Conservation (phyloP, 2,329 filamentous ascomycete genomes). For the Cladophialophora bantiana region DNA sequence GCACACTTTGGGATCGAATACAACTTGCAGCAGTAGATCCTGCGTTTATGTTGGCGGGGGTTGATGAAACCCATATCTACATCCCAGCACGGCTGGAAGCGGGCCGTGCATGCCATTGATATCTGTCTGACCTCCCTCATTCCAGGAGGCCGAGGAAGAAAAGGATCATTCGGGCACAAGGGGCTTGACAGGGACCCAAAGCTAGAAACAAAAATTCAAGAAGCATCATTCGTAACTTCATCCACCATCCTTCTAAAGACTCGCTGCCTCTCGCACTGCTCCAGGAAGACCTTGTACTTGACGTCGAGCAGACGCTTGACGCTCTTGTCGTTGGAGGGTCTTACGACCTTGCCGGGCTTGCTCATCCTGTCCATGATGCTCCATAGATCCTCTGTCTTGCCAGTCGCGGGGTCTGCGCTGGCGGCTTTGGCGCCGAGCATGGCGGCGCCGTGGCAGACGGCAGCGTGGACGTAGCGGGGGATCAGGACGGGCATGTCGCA, state of each 20-base stretch:
- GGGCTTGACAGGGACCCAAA: background rate
- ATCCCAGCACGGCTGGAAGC: background rate
- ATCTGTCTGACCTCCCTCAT: background rate
- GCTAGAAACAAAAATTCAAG: background rate
- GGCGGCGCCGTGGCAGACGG: conserved; percentile 95
- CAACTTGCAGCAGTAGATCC: background rate
- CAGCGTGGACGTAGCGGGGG: conserved; percentile 90
- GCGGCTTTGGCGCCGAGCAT: conserved; percentile 99
- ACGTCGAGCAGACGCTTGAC: conserved; percentile 82
- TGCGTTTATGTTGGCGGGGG: background rate
- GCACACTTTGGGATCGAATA: background rate
- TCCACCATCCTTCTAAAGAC: conserved; percentile 81
- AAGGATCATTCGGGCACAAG: background rate
- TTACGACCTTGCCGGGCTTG: conserved; percentile 85
- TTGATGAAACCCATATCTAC: background rate
- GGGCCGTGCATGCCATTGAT: background rate
- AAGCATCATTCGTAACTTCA: conserved; percentile 49
- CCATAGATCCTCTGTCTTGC: conserved; percentile 88
- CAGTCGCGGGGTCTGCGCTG: conserved; percentile 72
- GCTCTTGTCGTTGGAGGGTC: conserved; percentile 72
- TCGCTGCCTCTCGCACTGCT: conserved; percentile 87
- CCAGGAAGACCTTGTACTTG: conserved; percentile 95
- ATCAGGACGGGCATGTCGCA: conserved; percentile 94
- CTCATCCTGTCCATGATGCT: conserved; percentile 97
- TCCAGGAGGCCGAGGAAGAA: background rate